Base-by-base conservation (phyloP, 2,329 filamentous ascomycete genomes). In the Penicillium sp. region DNA sequence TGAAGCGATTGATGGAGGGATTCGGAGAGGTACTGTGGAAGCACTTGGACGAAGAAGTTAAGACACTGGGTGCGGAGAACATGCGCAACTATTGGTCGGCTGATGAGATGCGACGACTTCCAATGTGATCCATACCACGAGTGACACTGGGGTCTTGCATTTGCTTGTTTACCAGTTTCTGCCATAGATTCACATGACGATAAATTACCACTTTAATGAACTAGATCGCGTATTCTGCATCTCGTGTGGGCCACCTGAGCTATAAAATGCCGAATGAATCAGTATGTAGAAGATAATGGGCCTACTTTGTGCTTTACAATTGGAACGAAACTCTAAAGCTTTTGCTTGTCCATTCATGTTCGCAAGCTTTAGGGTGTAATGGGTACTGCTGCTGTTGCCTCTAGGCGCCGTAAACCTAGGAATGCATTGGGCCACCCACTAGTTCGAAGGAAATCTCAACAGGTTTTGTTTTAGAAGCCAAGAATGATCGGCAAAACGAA, bases 41-140 rank as follows among this genome's bases (percentile, higher is more conserved):
- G 68, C 92, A 96, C 80, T 77, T 96, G 58, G 90, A 95, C 67
- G 87, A 93, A 66, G 92, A 96, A 80, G 91, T 96, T 8, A 78
- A 81, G 73, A 84, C 89, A 63, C 74, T 96, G 31, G 85, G 88
- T 2, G 91, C 91, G 45, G 90, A 95, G 73, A 96, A 93, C 71
- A 96, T 96, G 92, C 82, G 90, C 64, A 85, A 81, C 73, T 92
- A 90, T 73, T 96, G 90, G 90, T 89, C 81, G 0, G 64, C 86
- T 58, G 85, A 90, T 47, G 92, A 96, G 80, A 87, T 96, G 73
- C 79, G 75, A 71, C 75, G 77, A 51, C 81, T 95, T 77, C 86
- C 84, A 1, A 90, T 92, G 78, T 92, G 48, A 64, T 57, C 11
- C 24, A 35, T 1, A 24, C 16, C 13, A 19, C n/a, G 10, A n/a